Evolutionary conservation across 139 green algal species (phyloP).

Genomic region (Chlamydomonas sp.): DNA sequence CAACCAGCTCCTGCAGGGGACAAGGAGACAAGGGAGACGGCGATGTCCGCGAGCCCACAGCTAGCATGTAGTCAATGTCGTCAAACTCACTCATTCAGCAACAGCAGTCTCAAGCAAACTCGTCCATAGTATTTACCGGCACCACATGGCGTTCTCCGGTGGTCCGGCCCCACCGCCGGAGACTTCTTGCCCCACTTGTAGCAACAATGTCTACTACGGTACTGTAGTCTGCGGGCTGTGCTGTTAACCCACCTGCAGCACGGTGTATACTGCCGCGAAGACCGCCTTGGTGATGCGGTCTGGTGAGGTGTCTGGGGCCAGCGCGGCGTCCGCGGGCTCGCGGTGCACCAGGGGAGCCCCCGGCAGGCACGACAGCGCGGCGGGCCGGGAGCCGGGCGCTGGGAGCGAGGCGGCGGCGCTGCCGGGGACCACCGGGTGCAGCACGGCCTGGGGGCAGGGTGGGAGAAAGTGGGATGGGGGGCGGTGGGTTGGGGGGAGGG

Average conservation of each 20-base stretch:
- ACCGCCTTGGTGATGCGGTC: conserved; percentile 52
- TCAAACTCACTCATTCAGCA: background rate
- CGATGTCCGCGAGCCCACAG: too few relatives aligned
- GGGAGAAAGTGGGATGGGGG: too few relatives aligned
- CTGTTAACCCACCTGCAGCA: conserved; percentile 50
- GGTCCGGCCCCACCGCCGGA: too few relatives aligned
- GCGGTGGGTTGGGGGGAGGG: too few relatives aligned
- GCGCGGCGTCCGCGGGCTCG: conserved; percentile 48
- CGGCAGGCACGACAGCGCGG: conserved; percentile 17
- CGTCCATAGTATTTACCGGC: too few relatives aligned
- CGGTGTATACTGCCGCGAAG: conserved; percentile 48
- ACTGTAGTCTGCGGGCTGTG: too few relatives aligned
- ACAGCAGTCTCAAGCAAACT: background rate
- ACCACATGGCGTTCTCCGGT: too few relatives aligned
- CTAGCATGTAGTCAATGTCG: background rate
- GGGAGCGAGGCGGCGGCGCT: background rate
- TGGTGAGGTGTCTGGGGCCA: conserved; percentile 47
- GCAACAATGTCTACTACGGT: too few relatives aligned
- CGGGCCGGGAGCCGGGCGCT: conserved; percentile 37
- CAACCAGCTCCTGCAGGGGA: conserved; percentile 46
- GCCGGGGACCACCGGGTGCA: too few relatives aligned
- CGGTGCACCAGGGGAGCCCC: conserved; percentile 48
- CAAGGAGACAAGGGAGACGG: background rate
- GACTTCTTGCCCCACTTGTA: too few relatives aligned
- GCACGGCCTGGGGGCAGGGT: too few relatives aligned